Conservation (phyloP, 2,329 filamentous ascomycete species). For the Gnomoniopsis sp. region DNA sequence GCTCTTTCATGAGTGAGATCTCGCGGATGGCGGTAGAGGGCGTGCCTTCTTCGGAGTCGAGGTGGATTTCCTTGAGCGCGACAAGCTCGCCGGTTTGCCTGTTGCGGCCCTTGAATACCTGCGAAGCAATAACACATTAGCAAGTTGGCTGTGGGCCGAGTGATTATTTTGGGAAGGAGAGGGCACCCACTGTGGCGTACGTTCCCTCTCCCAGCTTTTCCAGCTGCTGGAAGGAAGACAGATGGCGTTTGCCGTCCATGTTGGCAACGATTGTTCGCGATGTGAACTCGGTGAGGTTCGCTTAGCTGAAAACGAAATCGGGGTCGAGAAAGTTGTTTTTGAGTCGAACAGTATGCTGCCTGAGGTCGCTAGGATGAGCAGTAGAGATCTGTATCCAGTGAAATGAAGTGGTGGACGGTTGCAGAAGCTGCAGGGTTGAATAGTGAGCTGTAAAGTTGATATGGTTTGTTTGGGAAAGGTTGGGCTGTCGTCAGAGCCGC, state of each 20-base stretch:
- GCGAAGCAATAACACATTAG: background rate
- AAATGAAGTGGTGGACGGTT: background rate
- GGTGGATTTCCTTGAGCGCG: constrained; percentile 96
- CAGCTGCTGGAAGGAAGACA: constrained; percentile 97
- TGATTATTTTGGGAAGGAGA: constrained; percentile 7
- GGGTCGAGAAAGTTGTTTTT: constrained; percentile 29
- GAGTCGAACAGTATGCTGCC: constrained; percentile 38
- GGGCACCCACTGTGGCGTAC: constrained; percentile 80
- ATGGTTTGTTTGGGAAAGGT: background rate
- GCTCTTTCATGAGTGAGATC: constrained; percentile 98
- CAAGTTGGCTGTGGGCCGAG: background rate
- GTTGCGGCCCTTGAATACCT: constrained; percentile 97
- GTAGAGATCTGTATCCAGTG: constrained; percentile 10
- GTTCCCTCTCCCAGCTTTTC: constrained; percentile 98
- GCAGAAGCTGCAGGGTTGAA: background rate
- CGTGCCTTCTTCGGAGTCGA: constrained; percentile 97
- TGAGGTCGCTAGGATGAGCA: constrained; percentile 31
- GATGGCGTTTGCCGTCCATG: constrained; percentile 92
- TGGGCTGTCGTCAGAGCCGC: background rate
- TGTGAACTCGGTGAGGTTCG: background rate
- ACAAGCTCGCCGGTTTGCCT: constrained; percentile 95
- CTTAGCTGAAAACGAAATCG: background rate
- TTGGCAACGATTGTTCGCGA: background rate
- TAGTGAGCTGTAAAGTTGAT: background rate
- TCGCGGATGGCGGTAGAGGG: constrained; percentile 96